Base-by-base conservation (phyloP, 2,329 filamentous ascomycete species). In the Didymella keratinophila region DNA sequence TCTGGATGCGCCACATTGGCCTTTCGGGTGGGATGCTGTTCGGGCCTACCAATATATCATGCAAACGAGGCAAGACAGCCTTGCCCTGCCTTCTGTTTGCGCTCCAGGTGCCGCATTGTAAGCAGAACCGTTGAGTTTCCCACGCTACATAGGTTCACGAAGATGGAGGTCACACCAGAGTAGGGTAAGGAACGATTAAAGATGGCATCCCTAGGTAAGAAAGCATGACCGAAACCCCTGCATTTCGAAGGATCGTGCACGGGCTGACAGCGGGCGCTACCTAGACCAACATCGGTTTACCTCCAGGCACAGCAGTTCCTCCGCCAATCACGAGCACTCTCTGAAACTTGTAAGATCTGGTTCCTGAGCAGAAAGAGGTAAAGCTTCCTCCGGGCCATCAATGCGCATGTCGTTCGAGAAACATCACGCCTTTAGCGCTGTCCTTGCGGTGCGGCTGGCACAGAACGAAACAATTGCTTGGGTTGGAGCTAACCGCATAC, bases 381-480 rank as follows among this genome's bases (percentile, higher is more conserved):
- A 59, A 54, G 56, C 58, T 56, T 64, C 58, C 61, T 67, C 59
- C 45, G 52, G 55, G 52, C 56, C 58, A 66, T 69, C 47, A 65
- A 61, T 64, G 45, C 58, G 58, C 60, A 61, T 63, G 58, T 58
- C 41, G 60, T 62, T 64, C 53, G 57, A 69, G 58, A 65, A 68
- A 63, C 63, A 61, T 52, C 55, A 60, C 42, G 49, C n/a, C 54
- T 58, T 64, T 63, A 60, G 56, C 62, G 61, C 58, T 48, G 47
- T 52, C 51, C 53, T 64, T 58, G 47, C 60, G 57, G 65, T 65
- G 60, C 62, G 57, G 59, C 59, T 51, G 60, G 60, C 63, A 63
- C 61, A 65, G 68, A 66, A 69, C 68, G 68, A 71, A 70, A 71
- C 67, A 62, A 65, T 60, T 55, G 58, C 47, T 60, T 64, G 53